phyloP scores from a whole-genome alignment of 2,329 filamentous ascomycete genomes.

The Zasmidium citrigriseum region DNA sequence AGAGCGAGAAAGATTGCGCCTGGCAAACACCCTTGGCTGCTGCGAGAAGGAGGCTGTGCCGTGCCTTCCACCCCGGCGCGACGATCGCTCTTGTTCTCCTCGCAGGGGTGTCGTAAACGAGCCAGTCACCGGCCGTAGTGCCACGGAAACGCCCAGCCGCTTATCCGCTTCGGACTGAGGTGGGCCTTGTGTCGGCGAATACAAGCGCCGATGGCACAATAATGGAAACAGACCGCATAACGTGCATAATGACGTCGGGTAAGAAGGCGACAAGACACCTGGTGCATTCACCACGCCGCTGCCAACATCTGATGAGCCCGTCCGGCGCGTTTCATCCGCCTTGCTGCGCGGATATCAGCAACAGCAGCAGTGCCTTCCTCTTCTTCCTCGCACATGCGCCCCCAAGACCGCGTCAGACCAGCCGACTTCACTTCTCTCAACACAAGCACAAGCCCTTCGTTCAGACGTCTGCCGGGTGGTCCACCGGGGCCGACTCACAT shows the following conservation, averaged over 20 bases:
- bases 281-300: too few species aligned
- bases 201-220: neutral
- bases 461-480: neutral
- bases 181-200: too few species aligned
- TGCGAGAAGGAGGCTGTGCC: conserved; percentile 2
- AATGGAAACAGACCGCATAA: neutral
- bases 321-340: neutral
- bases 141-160: too few species aligned
- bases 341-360: neutral
- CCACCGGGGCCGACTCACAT: neutral
- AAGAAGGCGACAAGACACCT: too few species aligned
- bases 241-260: too few species aligned
- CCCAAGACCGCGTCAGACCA: neutral
- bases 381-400: neutral
- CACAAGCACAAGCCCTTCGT: neutral
- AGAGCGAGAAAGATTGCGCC: neutral
- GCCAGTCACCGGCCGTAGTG: neutral
- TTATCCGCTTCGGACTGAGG: too few species aligned
- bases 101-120: neutral
- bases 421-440: neutral
- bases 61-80: neutral
- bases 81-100: neutral
- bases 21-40: neutral
- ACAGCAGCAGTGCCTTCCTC: neutral
- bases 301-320: neutral